These are phyloP conservation scores for Paecilomyces sp. DNA, from an alignment of 2,329 filamentous ascomycete species.

Conservation along the genomic window DNA sequence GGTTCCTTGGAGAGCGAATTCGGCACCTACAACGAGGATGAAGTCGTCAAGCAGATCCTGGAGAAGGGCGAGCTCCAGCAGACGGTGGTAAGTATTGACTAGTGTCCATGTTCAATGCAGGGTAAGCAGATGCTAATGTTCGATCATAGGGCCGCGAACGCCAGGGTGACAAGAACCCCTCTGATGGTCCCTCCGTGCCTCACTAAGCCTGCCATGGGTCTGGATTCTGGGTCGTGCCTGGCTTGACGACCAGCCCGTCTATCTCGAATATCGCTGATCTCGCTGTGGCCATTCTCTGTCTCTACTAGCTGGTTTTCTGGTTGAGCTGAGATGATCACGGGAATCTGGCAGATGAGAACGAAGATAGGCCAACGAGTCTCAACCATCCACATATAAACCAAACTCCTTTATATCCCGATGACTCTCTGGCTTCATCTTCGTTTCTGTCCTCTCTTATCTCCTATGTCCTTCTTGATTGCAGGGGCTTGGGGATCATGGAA, in stretches of 20 bases:
- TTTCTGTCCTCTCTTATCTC: background rate
- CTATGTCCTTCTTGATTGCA: background rate
- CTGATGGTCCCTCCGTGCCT: conserved; percentile 11
- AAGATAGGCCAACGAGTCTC: background rate
- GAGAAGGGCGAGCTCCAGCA: conserved; percentile 66
- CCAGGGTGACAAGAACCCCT: conserved; percentile 22
- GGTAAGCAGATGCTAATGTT: conserved; percentile 1
- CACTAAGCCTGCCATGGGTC: background rate
- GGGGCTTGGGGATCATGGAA: background rate
- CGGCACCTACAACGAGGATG: conserved; percentile 70
- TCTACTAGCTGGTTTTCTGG: background rate
- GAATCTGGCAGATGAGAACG: background rate
- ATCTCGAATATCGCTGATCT: background rate
- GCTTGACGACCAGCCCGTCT: background rate
- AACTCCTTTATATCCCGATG: background rate
- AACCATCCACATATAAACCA: background rate
- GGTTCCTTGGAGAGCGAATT: conserved; percentile 76
- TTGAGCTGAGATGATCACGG: background rate
- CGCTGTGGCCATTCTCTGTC: background rate
- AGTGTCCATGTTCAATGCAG: background rate
- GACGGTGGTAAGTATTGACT: conserved; percentile 39
- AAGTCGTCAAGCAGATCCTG: conserved; percentile 74
- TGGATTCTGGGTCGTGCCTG: background rate
- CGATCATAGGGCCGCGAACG: conserved; percentile 20
- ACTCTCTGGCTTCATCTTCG: background rate